Evolutionary conservation across 495 filamentous ascomycete genomes (phyloP).

Genomic region (Chaetomium tenue): DNA sequence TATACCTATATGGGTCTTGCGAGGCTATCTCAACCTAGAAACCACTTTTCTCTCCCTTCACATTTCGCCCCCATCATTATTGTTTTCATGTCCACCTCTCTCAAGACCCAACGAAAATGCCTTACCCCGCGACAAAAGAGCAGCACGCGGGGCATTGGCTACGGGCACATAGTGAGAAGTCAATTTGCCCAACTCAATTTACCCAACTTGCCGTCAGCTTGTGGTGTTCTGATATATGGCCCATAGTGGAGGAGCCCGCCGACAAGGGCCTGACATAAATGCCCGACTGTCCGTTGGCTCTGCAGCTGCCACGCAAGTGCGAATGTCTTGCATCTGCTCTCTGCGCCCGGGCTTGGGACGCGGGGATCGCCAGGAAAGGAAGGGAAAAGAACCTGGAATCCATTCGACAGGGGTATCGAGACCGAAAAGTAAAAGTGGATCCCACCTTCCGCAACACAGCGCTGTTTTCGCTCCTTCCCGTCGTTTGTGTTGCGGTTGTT

Average conservation of each 20-base stretch:
- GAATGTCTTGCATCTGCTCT: conserved; percentile 23
- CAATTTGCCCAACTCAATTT: no score
- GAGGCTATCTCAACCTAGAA: conserved; percentile 1
- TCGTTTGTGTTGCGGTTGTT: conserved; percentile 9
- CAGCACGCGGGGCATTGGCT: background rate
- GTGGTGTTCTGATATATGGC: conserved; percentile 9
- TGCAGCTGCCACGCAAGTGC: conserved; percentile 27
- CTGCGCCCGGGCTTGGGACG: conserved; percentile 2
- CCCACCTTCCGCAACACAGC: background rate
- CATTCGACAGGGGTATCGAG: conserved; percentile 14
- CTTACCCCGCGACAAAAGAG: no score
- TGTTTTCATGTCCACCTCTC: background rate
- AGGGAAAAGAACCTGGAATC: background rate
- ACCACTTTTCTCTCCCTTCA: conserved; percentile 7
- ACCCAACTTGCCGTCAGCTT: background rate
- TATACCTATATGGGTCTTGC: background rate
- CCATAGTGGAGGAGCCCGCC: background rate
- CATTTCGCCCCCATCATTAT: background rate
- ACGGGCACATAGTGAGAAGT: no score
- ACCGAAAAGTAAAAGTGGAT: conserved; percentile 19
- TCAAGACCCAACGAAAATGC: background rate
- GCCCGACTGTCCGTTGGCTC: conserved; percentile 20
- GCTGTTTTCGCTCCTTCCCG: background rate
- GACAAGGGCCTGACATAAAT: background rate
- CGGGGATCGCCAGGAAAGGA: conserved; percentile 16